Percentiles rank a stretch among this genome's conserved stretches.
Evolutionary conservation across 768 basidiomycete genomes (phyloP).

Genomic region (Chlorophyllum brunneum): DNA sequence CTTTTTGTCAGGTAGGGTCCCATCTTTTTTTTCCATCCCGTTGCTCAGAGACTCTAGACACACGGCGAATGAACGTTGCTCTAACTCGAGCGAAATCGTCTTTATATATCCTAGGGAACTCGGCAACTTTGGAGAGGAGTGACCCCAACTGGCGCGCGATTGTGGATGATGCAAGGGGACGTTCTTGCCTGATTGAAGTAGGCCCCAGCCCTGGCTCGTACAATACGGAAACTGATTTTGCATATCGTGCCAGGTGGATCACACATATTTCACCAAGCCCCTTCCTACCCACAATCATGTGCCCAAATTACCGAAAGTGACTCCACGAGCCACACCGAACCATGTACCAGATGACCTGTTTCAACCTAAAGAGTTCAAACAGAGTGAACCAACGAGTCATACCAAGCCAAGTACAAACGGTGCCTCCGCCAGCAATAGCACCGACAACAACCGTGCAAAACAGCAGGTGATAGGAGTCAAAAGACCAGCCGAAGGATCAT

Average conservation of each 20-base stretch:
- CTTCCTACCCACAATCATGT: background rate
- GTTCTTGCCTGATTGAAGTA: constrained; percentile 65
- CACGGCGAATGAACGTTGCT: constrained; percentile 97
- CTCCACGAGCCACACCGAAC: background rate
- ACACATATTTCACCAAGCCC: constrained; percentile 22
- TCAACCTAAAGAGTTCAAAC: constrained; percentile 7
- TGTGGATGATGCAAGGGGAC: constrained; percentile 66
- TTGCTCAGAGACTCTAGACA: constrained; percentile 37
- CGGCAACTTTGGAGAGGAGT: constrained; percentile 83
- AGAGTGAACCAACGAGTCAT: background rate
- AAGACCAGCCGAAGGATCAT: constrained; percentile 12
- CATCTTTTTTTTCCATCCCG: constrained; percentile 1
- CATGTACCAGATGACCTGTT: constrained; percentile 1
- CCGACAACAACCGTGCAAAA: constrained; percentile 13
- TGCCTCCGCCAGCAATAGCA: background rate
- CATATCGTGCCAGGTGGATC: constrained; percentile 19
- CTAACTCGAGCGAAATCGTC: constrained; percentile 95
- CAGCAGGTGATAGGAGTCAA: constrained; percentile 10
- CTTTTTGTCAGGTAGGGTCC: constrained; percentile 70
- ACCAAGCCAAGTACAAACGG: background rate
- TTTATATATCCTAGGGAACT: constrained; percentile 89
- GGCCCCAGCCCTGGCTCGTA: constrained; percentile 17
- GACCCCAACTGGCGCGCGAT: constrained; percentile 78
- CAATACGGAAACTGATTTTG: constrained; percentile 18
- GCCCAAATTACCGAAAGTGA: constrained; percentile 2